Conservation (phyloP, 2,329 filamentous ascomycete genomes). For the Chrysoporthe austroafricana region DNA sequence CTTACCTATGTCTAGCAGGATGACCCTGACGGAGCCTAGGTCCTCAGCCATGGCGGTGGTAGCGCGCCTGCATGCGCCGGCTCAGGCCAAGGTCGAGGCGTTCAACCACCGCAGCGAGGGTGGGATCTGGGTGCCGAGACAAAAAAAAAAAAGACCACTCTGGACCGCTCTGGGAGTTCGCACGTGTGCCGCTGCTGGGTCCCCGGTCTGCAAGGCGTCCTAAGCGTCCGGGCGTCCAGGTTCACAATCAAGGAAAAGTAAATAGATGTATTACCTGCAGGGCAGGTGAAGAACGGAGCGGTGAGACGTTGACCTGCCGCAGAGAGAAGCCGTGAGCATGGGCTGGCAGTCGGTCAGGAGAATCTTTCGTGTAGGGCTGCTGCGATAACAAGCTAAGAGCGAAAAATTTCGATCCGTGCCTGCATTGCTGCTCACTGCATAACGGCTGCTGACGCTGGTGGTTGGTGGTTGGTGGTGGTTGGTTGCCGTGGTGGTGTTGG, state of each 20-base stretch:
- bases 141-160: neutral
- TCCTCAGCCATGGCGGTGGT: slow-evolving; percentile 37
- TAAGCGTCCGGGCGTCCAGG: neutral
- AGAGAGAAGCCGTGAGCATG: neutral
- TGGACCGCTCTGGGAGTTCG: neutral
- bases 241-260: neutral
- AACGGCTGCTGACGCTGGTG: neutral
- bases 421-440: slow-evolving; percentile 20
- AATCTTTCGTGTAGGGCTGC: neutral
- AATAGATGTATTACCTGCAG: slow-evolving; percentile 10
- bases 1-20: slow-evolving; percentile 64
- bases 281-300: slow-evolving; percentile 7
- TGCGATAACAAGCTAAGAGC: neutral
- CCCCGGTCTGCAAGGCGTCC: slow-evolving; percentile 2
- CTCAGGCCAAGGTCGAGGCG: neutral
- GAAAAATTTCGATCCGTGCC: slow-evolving; percentile 5
- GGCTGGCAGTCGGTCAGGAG: neutral
- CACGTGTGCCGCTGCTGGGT: slow-evolving; percentile 4
- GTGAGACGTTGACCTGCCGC: slow-evolving; percentile 12
- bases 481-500: neutral
- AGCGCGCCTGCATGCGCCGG: slow-evolving; percentile 20
- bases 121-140: slow-evolving; percentile 9
- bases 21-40: slow-evolving; percentile 45
- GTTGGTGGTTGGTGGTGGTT: neutral
- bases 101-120: neutral